Percentiles rank a stretch among this genome's conserved stretches.
Conservation (phyloP, 1,284 basidiomycete species). For the Ustilago sp. region DNA sequence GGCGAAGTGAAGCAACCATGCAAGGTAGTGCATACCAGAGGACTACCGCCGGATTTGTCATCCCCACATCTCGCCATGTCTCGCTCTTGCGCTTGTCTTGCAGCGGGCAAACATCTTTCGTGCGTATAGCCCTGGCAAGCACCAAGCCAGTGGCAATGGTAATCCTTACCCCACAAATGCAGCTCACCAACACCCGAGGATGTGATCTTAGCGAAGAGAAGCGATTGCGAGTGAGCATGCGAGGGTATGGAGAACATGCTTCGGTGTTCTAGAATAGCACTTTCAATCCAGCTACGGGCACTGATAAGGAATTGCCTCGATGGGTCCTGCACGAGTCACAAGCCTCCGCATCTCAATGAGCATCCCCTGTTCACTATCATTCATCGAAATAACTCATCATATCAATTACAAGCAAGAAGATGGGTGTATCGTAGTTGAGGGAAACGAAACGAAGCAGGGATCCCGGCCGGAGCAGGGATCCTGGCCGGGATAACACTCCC, state of each 20-base stretch:
- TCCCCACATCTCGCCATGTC: not conserved
- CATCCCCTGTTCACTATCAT: not conserved
- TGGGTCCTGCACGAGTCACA: not conserved
- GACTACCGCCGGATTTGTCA: constrained; percentile 4
- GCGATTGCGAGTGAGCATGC: not conserved
- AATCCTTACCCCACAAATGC: constrained; percentile 3
- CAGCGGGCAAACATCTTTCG: not conserved
- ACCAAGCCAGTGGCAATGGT: not conserved
- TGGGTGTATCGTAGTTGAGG: constrained; percentile 2
- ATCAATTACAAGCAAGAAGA: not conserved
- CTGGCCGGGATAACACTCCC: too few relatives aligned
- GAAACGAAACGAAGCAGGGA: too few relatives aligned
- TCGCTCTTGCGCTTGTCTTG: not conserved
- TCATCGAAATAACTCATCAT: not conserved
- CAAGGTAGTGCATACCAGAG: not conserved
- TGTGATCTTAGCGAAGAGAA: not conserved
- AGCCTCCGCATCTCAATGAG: not conserved
- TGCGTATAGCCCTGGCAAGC: not conserved
- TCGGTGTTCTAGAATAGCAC: not conserved
- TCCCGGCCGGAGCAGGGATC: too few relatives aligned
- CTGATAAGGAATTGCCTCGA: not conserved
- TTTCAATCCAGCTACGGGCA: not conserved
- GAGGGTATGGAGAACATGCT: not conserved
- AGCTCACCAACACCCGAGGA: not conserved
- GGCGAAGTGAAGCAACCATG: not conserved